Evolutionary conservation across 768 basidiomycete species (phyloP), one percentile per base, ranked within the genome.

Genomic region (Pleurotus citrinopileatus): DNA sequence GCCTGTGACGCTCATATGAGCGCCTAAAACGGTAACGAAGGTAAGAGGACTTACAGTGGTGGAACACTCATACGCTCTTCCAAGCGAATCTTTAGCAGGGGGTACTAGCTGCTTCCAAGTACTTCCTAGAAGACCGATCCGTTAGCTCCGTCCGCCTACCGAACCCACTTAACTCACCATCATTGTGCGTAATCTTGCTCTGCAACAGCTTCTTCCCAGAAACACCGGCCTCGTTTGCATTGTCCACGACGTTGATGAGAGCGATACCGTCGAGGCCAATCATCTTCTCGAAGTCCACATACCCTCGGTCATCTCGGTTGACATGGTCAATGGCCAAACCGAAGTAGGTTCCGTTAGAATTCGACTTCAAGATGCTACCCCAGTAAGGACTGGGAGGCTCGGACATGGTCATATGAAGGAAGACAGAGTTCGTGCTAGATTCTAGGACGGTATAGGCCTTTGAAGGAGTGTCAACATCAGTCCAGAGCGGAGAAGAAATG

Each of bases 281-380:
- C 80, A 98, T 89, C 77, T 98, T 99, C 74, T 99, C 97, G 60
- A 98, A 99, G 67, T 99, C 96, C 27, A 94, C 95, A 63, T 80
- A 98, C 3, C 97, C 97, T 0, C 73, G 65, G 0, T 82, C 72
- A 65, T 99, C 87, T n/a, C 97, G 82, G 67, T 98, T 98, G 53
- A 91, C 97, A 61, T 94, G 79, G 60, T 91, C 88, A 34, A 91
- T 63, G 0, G 94, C 91, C 9, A 94, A 67, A 19, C 90, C 87
- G 66, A 94, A 99, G 75, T 97, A 98, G 0, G 97, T 99, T 32
- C 97, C 97, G 62, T 99, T 99, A 26, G 90, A 98, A 69, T 99
- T 98, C 25, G 95, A 97, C 69, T 96, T 96, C 56, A 94, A 80
- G 60, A 98, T 87, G 63, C 82, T 89, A 29, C 97, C 97, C 87